A percentile compares a stretch with the other conserved stretches of the same genome.
Conservation (phyloP, 768 basidiomycete species). For the Ephemerocybe angulata region DNA sequence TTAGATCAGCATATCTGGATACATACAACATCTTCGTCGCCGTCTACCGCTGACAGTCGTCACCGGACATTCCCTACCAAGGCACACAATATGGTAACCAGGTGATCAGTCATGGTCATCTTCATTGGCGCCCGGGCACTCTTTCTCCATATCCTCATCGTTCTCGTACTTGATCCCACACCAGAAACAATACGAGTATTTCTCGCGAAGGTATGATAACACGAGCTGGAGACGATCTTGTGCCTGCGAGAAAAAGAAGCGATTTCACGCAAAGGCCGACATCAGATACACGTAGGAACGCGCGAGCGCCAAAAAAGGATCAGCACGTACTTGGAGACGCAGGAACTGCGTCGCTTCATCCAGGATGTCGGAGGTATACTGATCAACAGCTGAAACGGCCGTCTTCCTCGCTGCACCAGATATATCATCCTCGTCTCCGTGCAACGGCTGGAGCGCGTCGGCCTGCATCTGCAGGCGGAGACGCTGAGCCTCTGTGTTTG, state of each 20-base stretch:
- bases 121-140: constrained; percentile 76
- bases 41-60: not conserved
- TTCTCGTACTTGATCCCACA: constrained; percentile 75
- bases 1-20: not conserved
- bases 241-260: constrained; percentile 43
- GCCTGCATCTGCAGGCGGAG: constrained; percentile 71
- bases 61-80: not conserved
- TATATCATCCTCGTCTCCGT: constrained; percentile 33
- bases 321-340: constrained; percentile 51
- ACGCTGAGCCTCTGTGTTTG: constrained; percentile 41
- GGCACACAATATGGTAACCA: not conserved
- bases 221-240: constrained; percentile 65
- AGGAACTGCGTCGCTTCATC: constrained; percentile 68
- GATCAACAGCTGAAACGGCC: constrained; percentile 25
- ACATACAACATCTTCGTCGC: not conserved
- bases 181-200: constrained; percentile 83
- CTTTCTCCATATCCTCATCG: constrained; percentile 51
- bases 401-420: constrained; percentile 16
- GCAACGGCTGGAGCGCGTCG: constrained; percentile 61
- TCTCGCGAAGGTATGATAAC: constrained; percentile 68
- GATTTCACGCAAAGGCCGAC: not conserved
- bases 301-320: constrained; percentile 5
- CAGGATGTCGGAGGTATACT: constrained; percentile 52
- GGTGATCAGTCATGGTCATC: constrained; percentile 68
- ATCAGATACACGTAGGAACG: not conserved